These are phyloP conservation scores for Hypomyces perniciosus DNA, from an alignment of 2,329 filamentous ascomycete genomes.

Conservation along the genomic window DNA sequence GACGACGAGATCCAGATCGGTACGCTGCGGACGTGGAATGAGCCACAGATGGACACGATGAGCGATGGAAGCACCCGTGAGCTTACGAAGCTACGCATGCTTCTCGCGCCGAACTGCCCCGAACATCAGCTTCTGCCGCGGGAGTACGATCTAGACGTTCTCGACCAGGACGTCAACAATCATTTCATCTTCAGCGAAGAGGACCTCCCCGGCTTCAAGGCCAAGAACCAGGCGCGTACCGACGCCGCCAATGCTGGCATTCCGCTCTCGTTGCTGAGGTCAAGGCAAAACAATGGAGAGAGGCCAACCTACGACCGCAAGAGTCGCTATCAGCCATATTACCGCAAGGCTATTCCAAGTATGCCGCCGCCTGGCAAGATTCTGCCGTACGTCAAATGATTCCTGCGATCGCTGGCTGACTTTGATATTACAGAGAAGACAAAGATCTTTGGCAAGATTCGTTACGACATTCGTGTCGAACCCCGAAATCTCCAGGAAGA, in stretches of 20 bases:
- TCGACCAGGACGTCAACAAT: conserved; percentile 61
- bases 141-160: conserved; percentile 77
- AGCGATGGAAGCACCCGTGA: conserved; percentile 33
- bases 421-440: conserved; percentile 62
- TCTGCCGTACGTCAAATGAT: neutral
- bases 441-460: conserved; percentile 63
- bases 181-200: conserved; percentile 93
- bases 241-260: conserved; percentile 54
- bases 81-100: conserved; percentile 48
- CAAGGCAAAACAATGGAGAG: conserved; percentile 20
- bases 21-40: conserved; percentile 58
- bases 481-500: conserved; percentile 68
- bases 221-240: conserved; percentile 46
- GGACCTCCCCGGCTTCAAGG: conserved; percentile 60
- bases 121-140: conserved; percentile 73
- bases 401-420: conserved; percentile 17
- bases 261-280: conserved; percentile 47
- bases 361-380: conserved; percentile 26
- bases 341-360: conserved; percentile 70
- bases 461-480: conserved; percentile 69
- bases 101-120: conserved; percentile 57
- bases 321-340: conserved; percentile 52
- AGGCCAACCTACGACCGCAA: conserved; percentile 42
- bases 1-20: conserved; percentile 79
- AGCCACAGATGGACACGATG: conserved; percentile 47